phyloP scores from a whole-genome alignment of 352 stramenopile species.

The Phytopythium sindhum region DNA sequence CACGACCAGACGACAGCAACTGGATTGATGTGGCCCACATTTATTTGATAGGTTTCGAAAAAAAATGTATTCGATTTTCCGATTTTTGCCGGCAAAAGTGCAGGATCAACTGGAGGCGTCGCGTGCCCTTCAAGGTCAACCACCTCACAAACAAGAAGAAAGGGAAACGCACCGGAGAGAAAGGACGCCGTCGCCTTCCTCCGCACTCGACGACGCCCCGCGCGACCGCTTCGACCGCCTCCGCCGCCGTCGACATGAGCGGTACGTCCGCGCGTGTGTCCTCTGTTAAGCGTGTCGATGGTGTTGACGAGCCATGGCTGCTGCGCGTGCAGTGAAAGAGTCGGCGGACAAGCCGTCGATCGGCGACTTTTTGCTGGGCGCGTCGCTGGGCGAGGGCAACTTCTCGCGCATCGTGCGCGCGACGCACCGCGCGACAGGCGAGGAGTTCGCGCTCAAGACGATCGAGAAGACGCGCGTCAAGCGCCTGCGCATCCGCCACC shows the following conservation, averaged over 20 bases:
- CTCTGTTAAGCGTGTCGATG: neutral
- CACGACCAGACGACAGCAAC: neutral
- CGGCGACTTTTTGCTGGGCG: slow-evolving; percentile 65
- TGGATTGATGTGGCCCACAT: neutral
- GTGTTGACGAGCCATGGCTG: slow-evolving; percentile 8
- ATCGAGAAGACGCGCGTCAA: slow-evolving; percentile 91
- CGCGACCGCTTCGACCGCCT: neutral
- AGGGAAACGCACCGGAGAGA: neutral
- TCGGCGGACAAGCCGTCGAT: slow-evolving; percentile 66
- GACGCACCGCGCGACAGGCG: slow-evolving; percentile 85
- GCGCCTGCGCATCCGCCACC: slow-evolving; percentile 89
- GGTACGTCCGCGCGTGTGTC: neutral
- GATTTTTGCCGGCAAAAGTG: neutral
- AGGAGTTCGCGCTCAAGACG: slow-evolving; percentile 96
- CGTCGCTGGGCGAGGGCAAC: slow-evolving; percentile 87
- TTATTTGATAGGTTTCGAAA: neutral
- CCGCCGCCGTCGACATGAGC: slow-evolving; percentile 2
- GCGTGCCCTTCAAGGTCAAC: slow-evolving; percentile 1
- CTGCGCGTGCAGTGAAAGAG: slow-evolving; percentile 57
- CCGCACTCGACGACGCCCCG: neutral
- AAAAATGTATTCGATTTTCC: neutral
- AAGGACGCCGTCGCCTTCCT: neutral
- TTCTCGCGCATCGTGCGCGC: slow-evolving; percentile 93
- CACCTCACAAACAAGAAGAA: neutral
- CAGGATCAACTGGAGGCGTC: neutral